A percentile compares a stretch with the other conserved stretches of the same genome.
Conservation (phyloP, 495 filamentous ascomycete genomes). For the Penicillium atrosanguineum region DNA sequence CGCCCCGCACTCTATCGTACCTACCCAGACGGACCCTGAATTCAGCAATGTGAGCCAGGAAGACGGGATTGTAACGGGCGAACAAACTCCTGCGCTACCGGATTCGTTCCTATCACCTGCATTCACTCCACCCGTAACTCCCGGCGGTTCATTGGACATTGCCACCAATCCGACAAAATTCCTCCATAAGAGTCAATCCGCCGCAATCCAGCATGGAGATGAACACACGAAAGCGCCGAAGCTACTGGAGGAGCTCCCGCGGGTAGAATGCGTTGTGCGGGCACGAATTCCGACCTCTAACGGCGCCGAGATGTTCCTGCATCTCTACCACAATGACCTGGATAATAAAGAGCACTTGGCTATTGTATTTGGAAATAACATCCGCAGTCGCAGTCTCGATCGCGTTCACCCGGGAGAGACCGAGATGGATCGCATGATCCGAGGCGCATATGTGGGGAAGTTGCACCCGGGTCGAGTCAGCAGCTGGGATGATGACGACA, state of each 20-base stretch:
- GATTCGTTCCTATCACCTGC: constrained; percentile 65
- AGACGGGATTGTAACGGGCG: constrained; percentile 19
- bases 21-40: constrained; percentile 14
- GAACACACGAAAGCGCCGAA: constrained; percentile 58
- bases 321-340: constrained; percentile 87
- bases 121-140: constrained; percentile 75
- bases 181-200: constrained; percentile 32
- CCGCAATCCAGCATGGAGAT: constrained; percentile 27
- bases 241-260: constrained; percentile 65
- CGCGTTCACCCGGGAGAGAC: constrained; percentile 80
- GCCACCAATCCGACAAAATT: constrained; percentile 37
- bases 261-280: constrained; percentile 78
- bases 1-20: constrained; percentile 36
- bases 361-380: constrained; percentile 90
- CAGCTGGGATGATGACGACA: constrained; percentile 53
- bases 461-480: constrained; percentile 81
- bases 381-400: constrained; percentile 79
- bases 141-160: constrained; percentile 58
- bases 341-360: constrained; percentile 96
- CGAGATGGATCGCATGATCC: constrained; percentile 92
- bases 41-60: constrained; percentile 22
- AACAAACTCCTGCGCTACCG: constrained; percentile 43
- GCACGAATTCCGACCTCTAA: constrained; percentile 83
- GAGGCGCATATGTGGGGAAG: constrained; percentile 86
- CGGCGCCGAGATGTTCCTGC: constrained; percentile 94